Conservation (phyloP, 2,329 filamentous ascomycete genomes). For the Bisporella sp. region DNA sequence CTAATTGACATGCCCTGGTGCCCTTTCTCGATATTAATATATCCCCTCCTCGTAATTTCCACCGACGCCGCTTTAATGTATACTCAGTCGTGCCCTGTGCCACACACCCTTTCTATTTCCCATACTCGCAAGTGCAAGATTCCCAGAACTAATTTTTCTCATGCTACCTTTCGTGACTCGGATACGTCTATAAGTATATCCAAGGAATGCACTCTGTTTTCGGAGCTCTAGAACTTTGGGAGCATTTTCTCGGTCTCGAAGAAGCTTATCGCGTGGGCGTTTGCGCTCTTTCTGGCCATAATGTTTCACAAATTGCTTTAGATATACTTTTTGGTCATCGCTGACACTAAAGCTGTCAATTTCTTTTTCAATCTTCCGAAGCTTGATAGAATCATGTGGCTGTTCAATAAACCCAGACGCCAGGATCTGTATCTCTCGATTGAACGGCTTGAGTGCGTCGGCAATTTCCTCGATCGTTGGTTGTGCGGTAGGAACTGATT, state of each 20-base stretch:
- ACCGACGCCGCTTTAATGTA: conserved; percentile 14
- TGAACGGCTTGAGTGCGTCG: conserved; percentile 25
- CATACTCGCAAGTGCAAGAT: neutral
- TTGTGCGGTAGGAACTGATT: conserved; percentile 28
- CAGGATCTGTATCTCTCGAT: conserved; percentile 27
- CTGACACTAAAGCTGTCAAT: conserved; percentile 25
- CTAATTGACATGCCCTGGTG: conserved; percentile 7
- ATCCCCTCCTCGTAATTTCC: neutral
- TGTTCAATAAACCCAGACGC: conserved; percentile 23
- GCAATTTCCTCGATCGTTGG: conserved; percentile 21
- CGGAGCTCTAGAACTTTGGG: conserved; percentile 69
- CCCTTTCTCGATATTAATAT: neutral
- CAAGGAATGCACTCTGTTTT: conserved; percentile 77
- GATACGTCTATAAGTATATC: conserved; percentile 73
- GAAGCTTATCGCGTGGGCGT: conserved; percentile 73
- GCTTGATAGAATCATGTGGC: conserved; percentile 23
- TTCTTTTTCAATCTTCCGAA: conserved; percentile 26
- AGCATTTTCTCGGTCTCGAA: conserved; percentile 65
- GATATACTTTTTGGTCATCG: conserved; percentile 28
- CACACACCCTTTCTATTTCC: conserved; percentile 16
- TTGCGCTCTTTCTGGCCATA: conserved; percentile 57
- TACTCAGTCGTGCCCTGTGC: conserved; percentile 25
- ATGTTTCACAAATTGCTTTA: conserved; percentile 26
- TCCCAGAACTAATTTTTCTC: neutral
- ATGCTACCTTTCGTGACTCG: conserved; percentile 7